phyloP scores from a whole-genome alignment of 2,329 filamentous ascomycete species.

The Esteya vermicola region DNA sequence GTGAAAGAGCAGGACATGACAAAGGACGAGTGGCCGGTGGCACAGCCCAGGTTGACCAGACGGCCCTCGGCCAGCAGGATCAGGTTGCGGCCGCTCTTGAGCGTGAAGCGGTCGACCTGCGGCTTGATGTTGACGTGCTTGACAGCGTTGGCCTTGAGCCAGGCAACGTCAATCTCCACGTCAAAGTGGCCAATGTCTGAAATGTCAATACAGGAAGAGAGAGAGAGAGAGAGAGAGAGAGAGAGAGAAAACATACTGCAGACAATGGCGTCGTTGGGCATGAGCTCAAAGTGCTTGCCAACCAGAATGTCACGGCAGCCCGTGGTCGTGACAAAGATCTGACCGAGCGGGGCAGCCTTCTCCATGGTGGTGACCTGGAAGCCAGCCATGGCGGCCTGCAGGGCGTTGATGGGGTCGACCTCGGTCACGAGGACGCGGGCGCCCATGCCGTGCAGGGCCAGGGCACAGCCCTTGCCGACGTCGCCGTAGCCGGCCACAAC shows the following conservation, averaged over 20 bases:
- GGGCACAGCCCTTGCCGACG: conserved; percentile 96
- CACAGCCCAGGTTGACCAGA: conserved; percentile 98
- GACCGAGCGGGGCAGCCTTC: conserved; percentile 73
- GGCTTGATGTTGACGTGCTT: conserved; percentile 98
- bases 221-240: too few relatives aligned
- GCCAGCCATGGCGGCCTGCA: conserved; percentile 94
- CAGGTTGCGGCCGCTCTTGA: conserved; percentile 89
- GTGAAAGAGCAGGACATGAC: conserved; percentile 99
- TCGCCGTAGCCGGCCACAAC: conserved; percentile 98
- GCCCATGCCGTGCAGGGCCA: conserved; percentile 94
- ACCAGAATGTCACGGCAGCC: conserved; percentile 97
- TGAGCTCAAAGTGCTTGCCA: conserved; percentile 82
- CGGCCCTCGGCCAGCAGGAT: conserved; percentile 97
- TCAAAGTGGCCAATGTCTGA: conserved; percentile 97
- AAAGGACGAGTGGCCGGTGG: conserved; percentile 97
- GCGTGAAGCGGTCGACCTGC: conserved; percentile 95
- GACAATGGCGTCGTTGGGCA: conserved; percentile 96
- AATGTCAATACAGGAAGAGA: background rate
- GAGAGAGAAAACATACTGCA: conserved; percentile 90
- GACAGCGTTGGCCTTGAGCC: conserved; percentile 93
- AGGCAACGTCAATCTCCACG: conserved; percentile 98
- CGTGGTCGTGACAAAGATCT: conserved; percentile 99
- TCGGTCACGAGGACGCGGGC: conserved; percentile 93
- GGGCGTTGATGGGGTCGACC: conserved; percentile 98
- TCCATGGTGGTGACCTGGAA: conserved; percentile 97